Conservation (phyloP, 805 yeast genomes). For the Saccharomyces paradoxus region DNA sequence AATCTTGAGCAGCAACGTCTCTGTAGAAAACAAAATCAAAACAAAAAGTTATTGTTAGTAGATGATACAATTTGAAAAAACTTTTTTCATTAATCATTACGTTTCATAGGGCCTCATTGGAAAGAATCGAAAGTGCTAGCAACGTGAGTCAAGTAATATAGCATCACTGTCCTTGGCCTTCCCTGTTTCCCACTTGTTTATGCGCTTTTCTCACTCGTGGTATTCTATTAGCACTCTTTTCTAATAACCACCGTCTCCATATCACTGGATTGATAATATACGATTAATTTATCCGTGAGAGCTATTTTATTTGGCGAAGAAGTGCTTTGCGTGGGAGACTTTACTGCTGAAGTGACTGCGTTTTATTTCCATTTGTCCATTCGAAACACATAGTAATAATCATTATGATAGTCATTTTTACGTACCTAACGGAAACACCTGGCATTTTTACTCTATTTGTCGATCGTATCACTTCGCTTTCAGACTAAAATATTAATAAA, state of each 20-base stretch:
- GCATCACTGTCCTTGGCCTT: too few relatives aligned
- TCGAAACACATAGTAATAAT: background rate
- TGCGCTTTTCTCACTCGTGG: background rate
- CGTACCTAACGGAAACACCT: slow-evolving; percentile 96
- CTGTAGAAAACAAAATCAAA: slow-evolving; percentile 39
- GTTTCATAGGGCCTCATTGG: background rate
- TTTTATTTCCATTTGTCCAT: background rate
- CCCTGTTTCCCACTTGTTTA: too few relatives aligned
- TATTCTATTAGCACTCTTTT: too few relatives aligned
- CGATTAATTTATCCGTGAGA: background rate
- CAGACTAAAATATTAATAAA: background rate
- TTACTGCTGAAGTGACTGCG: background rate
- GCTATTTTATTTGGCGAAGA: background rate
- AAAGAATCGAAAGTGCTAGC: background rate
- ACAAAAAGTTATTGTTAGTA: slow-evolving; percentile 20
- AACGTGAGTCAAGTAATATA: too few relatives aligned
- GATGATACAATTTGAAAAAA: background rate
- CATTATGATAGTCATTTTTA: slow-evolving; percentile 20
- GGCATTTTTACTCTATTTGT: slow-evolving; percentile 56
- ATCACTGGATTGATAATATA: background rate
- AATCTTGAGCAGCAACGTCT: slow-evolving; percentile 99
- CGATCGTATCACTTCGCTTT: background rate
- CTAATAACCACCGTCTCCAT: too few relatives aligned
- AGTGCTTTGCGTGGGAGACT: background rate
- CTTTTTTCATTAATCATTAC: background rate